Percentiles rank a stretch among this genome's conserved stretches.
phyloP scores from a whole-genome alignment of 805 yeast genomes.

The Komagataella populi region DNA sequence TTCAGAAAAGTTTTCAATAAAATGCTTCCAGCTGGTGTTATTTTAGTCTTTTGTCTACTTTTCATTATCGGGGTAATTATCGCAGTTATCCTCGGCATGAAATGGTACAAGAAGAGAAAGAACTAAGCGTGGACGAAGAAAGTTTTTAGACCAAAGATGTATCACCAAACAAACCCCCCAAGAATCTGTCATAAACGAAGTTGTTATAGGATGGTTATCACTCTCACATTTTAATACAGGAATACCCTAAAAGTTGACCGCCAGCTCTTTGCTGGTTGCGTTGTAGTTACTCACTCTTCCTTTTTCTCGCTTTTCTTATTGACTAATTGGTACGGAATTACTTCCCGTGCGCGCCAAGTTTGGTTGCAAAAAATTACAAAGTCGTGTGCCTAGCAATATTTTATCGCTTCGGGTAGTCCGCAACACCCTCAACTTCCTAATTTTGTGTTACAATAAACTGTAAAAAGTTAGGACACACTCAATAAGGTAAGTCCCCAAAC shows the following conservation, averaged over 20 bases:
- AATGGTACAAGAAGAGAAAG: conserved; percentile 19
- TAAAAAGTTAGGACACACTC: neutral
- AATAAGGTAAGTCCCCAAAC: neutral
- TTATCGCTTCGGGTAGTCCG: neutral
- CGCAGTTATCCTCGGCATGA: conserved; percentile 14
- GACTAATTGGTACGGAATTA: neutral
- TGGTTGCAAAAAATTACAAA: neutral
- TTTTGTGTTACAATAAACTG: neutral
- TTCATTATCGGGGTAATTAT: conserved; percentile 28
- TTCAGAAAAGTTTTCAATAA: conserved; percentile 3
- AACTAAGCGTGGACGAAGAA: neutral
- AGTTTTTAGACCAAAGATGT: neutral
- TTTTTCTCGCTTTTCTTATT: no score
- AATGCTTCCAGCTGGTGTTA: conserved; percentile 58
- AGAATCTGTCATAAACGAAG: neutral
- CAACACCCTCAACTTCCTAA: neutral
- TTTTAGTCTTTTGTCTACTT: conserved; percentile 41
- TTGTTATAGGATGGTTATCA: neutral
- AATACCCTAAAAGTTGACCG: neutral
- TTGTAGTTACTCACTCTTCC: neutral
- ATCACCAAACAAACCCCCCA: neutral
- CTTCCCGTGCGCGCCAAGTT: neutral
- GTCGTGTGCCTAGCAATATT: neutral
- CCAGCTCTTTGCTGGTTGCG: neutral
- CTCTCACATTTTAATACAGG: neutral